phyloP scores from a whole-genome alignment of 2,329 filamentous ascomycete genomes.

The Pseudogymnoascus sp. region DNA sequence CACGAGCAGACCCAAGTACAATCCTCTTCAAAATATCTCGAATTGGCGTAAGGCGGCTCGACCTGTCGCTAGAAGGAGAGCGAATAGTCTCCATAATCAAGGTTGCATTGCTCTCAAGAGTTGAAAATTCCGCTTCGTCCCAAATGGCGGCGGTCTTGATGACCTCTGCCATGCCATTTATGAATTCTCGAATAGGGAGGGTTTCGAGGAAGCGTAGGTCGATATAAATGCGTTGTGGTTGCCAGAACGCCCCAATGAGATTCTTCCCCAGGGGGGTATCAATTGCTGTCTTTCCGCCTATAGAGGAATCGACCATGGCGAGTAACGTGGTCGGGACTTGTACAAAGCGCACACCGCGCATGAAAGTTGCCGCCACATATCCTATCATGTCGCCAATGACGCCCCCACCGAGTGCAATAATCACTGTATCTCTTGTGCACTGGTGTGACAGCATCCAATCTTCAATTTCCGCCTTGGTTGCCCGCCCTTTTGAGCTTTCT shows the following conservation, averaged over 20 bases:
- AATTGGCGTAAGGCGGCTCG: slow-evolving; percentile 60
- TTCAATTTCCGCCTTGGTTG: slow-evolving; percentile 91
- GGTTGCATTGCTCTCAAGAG: slow-evolving; percentile 74
- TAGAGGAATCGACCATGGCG: slow-evolving; percentile 97
- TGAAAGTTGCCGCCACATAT: slow-evolving; percentile 95
- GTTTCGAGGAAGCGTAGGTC: slow-evolving; percentile 89
- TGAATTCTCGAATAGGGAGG: slow-evolving; percentile 82
- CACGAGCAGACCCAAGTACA: slow-evolving; percentile 81
- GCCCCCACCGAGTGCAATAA: slow-evolving; percentile 89
- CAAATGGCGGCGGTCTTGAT: slow-evolving; percentile 97
- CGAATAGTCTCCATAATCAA: slow-evolving; percentile 68
- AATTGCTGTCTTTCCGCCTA: slow-evolving; percentile 97
- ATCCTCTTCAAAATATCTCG: slow-evolving; percentile 65
- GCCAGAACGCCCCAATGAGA: slow-evolving; percentile 92
- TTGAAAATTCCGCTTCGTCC: slow-evolving; percentile 77
- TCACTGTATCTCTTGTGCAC: slow-evolving; percentile 91
- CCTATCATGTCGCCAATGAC: slow-evolving; percentile 98
- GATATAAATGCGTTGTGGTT: slow-evolving; percentile 88
- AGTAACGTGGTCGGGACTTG: slow-evolving; percentile 93
- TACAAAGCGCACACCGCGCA: slow-evolving; percentile 92
- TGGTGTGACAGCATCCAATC: slow-evolving; percentile 91
- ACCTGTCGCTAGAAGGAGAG: slow-evolving; percentile 45
- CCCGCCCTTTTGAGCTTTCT: slow-evolving; percentile 85
- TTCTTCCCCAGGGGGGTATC: slow-evolving; percentile 96
- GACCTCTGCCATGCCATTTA: slow-evolving; percentile 98